Conservation (phyloP, 345 rosid genomes). For the Hevea brasiliensis region DNA sequence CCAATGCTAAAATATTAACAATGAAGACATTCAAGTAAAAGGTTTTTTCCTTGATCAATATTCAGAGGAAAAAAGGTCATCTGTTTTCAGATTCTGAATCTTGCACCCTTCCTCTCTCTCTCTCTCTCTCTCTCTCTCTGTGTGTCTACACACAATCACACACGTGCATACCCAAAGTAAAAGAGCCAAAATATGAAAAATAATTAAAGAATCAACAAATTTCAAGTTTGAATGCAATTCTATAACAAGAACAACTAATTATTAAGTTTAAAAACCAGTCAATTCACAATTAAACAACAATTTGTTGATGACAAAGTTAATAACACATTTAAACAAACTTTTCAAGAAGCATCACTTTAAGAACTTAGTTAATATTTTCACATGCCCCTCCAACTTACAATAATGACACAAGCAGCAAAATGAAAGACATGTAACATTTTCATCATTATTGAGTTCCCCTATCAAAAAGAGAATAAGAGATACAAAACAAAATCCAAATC, state of each 20-base stretch:
- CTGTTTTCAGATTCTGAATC: neutral
- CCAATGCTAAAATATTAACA: neutral
- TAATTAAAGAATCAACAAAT: neutral
- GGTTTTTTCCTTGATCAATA: neutral
- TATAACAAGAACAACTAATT: neutral
- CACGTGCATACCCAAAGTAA: neutral
- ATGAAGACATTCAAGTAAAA: neutral
- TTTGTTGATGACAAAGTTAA: neutral
- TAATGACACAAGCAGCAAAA: neutral
- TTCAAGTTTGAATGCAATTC: neutral
- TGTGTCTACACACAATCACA: too few relatives aligned
- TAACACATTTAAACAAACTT: neutral
- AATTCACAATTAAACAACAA: too few relatives aligned
- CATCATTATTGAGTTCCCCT: neutral
- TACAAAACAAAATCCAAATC: neutral
- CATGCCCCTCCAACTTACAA: neutral
- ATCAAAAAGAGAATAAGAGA: too few relatives aligned
- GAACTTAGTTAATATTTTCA: neutral
- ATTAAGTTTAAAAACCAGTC: neutral
- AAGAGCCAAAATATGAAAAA: neutral
- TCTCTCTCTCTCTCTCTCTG: too few relatives aligned
- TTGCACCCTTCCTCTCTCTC: too few relatives aligned
- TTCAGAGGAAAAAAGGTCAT: neutral
- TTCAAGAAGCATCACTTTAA: neutral
- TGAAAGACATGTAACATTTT: neutral